These are phyloP conservation scores for Ganoderma boninense DNA, from an alignment of 1,284 basidiomycete species.

Conservation along the genomic window DNA sequence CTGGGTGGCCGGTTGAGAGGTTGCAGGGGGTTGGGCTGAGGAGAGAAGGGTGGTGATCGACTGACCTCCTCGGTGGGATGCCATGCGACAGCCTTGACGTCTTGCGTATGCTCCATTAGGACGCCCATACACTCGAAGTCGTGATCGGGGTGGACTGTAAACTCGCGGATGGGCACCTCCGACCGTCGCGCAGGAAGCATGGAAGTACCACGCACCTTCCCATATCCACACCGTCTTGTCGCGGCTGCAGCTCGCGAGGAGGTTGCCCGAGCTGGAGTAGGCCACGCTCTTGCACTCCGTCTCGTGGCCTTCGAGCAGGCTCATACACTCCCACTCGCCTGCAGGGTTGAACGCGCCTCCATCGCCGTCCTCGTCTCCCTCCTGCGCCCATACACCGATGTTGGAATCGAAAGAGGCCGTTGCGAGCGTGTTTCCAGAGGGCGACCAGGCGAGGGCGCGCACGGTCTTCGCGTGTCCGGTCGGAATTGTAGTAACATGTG, in stretches of 20 bases:
- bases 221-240: constrained; percentile 99
- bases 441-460: constrained; percentile 90
- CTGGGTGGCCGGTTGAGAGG: constrained; percentile 36
- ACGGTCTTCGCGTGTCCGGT: constrained; percentile 94
- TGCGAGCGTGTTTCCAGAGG: constrained; percentile 88
- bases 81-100: constrained; percentile 96
- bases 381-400: constrained; percentile 91
- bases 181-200: neutral
- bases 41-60: constrained; percentile 16
- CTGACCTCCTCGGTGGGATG: constrained; percentile 93
- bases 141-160: constrained; percentile 84
- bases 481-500: constrained; percentile 67
- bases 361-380: constrained; percentile 52
- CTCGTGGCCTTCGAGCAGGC: constrained; percentile 94
- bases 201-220: constrained; percentile 74
- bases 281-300: constrained; percentile 97
- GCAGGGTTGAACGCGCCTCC: constrained; percentile 47
- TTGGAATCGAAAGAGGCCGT: constrained; percentile 96
- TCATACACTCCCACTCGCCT: constrained; percentile 87
- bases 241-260: constrained; percentile 92
- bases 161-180: neutral
- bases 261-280: constrained; percentile 81
- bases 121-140: constrained; percentile 97
- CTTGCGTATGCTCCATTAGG: constrained; percentile 97
- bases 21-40: constrained; percentile 9